These are phyloP conservation scores for Abrus precatorius DNA, from an alignment of 306 rosid genomes.

Conservation along the genomic window DNA sequence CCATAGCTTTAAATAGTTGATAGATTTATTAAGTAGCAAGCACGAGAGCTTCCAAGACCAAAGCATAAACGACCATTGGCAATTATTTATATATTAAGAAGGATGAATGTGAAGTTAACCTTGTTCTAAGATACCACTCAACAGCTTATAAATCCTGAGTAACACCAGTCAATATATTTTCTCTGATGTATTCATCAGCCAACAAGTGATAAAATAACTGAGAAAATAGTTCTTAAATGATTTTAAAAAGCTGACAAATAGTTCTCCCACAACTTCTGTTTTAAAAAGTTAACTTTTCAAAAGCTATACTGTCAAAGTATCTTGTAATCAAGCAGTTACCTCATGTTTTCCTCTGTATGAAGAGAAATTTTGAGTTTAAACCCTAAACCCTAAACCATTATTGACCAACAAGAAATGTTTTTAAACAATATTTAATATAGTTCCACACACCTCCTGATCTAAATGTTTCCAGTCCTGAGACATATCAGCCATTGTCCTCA, in stretches of 20 bases:
- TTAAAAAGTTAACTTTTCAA: background rate
- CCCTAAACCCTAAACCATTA: too few relatives aligned
- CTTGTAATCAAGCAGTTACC: background rate
- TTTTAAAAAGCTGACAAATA: constrained; percentile 8
- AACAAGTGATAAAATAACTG: constrained; percentile 13
- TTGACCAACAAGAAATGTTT: background rate
- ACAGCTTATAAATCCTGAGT: constrained; percentile 5
- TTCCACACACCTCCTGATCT: constrained; percentile 63
- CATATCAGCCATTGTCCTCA: constrained; percentile 65
- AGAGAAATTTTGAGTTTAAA: background rate
- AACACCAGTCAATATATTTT: constrained; percentile 14
- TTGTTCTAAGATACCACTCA: background rate
- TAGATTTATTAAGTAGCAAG: background rate
- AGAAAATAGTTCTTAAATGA: constrained; percentile 9
- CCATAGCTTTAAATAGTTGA: background rate
- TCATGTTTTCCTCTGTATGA: background rate
- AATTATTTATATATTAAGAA: background rate
- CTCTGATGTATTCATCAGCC: constrained; percentile 11
- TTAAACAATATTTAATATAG: background rate
- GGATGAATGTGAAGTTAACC: background rate
- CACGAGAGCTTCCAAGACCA: background rate
- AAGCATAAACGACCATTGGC: background rate
- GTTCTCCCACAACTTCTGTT: constrained; percentile 2
- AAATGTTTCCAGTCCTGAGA: constrained; percentile 54
- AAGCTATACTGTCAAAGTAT: constrained; percentile 4